Evolutionary conservation across 2,329 filamentous ascomycete species (phyloP).

Genomic region (Colletotrichum phormii): DNA sequence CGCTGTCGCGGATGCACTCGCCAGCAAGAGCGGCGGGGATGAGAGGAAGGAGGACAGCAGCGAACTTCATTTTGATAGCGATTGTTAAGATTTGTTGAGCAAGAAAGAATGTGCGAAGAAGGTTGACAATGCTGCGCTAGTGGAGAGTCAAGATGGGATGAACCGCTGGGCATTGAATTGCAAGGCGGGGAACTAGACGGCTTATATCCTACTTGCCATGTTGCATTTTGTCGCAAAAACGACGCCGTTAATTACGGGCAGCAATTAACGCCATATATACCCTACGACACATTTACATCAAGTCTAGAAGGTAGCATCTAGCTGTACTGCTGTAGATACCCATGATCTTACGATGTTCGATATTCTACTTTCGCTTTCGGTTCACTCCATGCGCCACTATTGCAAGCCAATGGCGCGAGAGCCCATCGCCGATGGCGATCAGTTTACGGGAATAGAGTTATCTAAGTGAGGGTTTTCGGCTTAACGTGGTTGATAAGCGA

Average conservation of each 20-base stretch:
- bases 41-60: background rate
- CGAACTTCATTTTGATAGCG: conserved; percentile 7
- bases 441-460: background rate
- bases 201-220: background rate
- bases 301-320: background rate
- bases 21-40: conserved; percentile 5
- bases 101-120: background rate
- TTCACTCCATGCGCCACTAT: background rate
- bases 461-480: background rate
- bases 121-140: background rate
- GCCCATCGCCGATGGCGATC: background rate
- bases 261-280: too few species aligned
- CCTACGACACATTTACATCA: too few species aligned
- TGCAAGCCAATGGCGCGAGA: background rate
- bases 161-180: background rate
- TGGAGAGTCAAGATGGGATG: background rate
- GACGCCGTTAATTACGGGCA: too few species aligned
- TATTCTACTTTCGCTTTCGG: background rate
- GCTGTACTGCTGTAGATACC: too few species aligned
- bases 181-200: background rate
- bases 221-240: too few species aligned
- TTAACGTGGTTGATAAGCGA: too few species aligned
- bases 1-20: conserved; percentile 1
- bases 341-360: background rate
- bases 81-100: background rate